Base-by-base conservation (phyloP, 805 yeast genomes). In the Hanseniaspora lindneri region DNA sequence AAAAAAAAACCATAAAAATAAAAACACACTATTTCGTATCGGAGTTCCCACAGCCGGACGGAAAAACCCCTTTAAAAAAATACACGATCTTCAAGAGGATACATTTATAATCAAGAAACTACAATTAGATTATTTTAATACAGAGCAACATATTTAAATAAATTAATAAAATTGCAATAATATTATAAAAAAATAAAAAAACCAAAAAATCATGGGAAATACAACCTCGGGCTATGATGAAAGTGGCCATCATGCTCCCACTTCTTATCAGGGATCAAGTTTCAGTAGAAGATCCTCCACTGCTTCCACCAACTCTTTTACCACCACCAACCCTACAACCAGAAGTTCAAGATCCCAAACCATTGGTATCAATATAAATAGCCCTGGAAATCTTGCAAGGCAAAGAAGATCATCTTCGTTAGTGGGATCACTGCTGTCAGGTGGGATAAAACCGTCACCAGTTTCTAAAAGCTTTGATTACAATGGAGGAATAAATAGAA, bases 391-490 rank as follows among this genome's bases (percentile, higher is more conserved):
- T 27, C 41, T 21, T 10, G 51, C 50, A 1, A 54, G 58, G 41
- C 52, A 41, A n/a, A 55, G 59, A 23, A 53, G 63, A 21, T 55
- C 60, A 1, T 51, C 61, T 1, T 60, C 65, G 1, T 20, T 59
- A 19, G 64, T 58, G 4, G 59, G 60, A 10, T 51, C 51, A 19
- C 44, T 58, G 4, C 39, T 64, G 36, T 56, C 35, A 13, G 37
- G 56, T 19, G 47, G 55, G 42, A 50, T 51, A 30, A 54, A 54
- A n/a, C 51, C 65, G 34, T 53, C 59, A 20, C 50, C 62, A 10
- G 14, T 46, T 24, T 46, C 41, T 7, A 30, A 34, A 13, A 29
- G 27, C n/a, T 19, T 20, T 10, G 57, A 61, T 3, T 53, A 55
- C 20, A 27, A 13, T 20, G 40, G 43, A 13, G 47, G 54, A 36